phyloP scores from a whole-genome alignment of 2,329 filamentous ascomycete species.

The Stachybotrys echinatus region DNA sequence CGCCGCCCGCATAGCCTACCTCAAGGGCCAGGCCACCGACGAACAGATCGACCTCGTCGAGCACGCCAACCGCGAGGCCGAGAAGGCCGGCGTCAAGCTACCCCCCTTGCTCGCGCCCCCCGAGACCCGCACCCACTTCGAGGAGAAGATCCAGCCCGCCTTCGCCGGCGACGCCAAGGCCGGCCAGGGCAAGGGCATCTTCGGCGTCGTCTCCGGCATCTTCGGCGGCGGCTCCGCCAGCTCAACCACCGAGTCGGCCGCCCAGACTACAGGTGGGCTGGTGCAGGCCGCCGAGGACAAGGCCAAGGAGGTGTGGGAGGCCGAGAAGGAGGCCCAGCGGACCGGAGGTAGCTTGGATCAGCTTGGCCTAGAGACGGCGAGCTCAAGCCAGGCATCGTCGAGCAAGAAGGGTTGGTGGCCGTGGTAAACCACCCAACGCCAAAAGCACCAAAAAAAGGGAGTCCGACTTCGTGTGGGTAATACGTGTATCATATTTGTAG shows the following conservation, averaged over 20 bases:
- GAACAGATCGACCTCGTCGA: conserved; percentile 54
- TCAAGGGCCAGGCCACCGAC: conserved; percentile 50
- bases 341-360: conserved; percentile 46
- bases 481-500: conserved; percentile 2
- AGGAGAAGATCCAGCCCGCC: conserved; percentile 26
- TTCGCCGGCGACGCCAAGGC: conserved; percentile 18
- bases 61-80: conserved; percentile 46
- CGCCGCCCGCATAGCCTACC: conserved; percentile 54
- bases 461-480: no score
- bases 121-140: conserved; percentile 28
- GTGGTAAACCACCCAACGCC: conserved; percentile 21
- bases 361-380: conserved; percentile 32
- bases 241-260: conserved; percentile 4
- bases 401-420: conserved; percentile 47
- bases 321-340: conserved; percentile 46
- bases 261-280: conserved; percentile 11
- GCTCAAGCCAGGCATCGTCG: conserved; percentile 16
- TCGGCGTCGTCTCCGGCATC: conserved; percentile 26
- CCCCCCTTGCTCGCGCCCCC: conserved; percentile 46
- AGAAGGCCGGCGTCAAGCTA: conserved; percentile 38
- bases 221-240: conserved; percentile 12
- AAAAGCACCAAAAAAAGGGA: no score
- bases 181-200: conserved; percentile 29
- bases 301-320: conserved; percentile 39
- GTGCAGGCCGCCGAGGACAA: conserved; percentile 26